A percentile compares a stretch with the other conserved stretches of the same genome.
phyloP scores from a whole-genome alignment of 768 basidiomycete genomes.

The Amylocystis lapponica region DNA sequence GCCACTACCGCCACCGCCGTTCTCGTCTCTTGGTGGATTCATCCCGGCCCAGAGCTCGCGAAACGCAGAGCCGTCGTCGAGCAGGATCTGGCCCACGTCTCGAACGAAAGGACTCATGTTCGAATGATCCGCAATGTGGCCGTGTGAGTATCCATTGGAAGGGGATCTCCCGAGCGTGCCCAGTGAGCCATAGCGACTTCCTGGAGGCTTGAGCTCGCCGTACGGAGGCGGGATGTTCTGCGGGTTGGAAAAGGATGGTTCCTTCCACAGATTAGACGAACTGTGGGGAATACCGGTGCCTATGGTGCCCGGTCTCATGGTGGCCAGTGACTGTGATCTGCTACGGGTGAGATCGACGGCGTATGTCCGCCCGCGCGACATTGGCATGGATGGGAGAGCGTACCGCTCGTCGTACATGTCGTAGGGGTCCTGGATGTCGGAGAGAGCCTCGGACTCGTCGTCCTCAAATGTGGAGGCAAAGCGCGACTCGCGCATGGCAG shows the following conservation, averaged over 20 bases:
- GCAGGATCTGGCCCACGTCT: slow-evolving; percentile 71
- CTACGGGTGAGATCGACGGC: slow-evolving; percentile 63
- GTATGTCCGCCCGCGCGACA: slow-evolving; percentile 51
- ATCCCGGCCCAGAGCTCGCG: slow-evolving; percentile 74
- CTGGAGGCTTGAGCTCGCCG: slow-evolving; percentile 59
- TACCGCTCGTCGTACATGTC: slow-evolving; percentile 43
- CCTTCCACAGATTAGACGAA: slow-evolving; percentile 45
- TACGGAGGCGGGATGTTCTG: slow-evolving; percentile 51
- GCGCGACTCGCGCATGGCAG: slow-evolving; percentile 58
- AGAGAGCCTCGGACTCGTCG: slow-evolving; percentile 63
- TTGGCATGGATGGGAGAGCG: slow-evolving; percentile 36
- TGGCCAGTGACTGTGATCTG: slow-evolving; percentile 71
- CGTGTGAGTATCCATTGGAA: slow-evolving; percentile 44
- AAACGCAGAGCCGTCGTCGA: slow-evolving; percentile 68
- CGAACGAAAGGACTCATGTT: slow-evolving; percentile 86
- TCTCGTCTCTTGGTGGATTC: slow-evolving; percentile 58
- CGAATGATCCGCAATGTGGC: slow-evolving; percentile 50
- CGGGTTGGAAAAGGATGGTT: slow-evolving; percentile 47
- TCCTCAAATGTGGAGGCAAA: slow-evolving; percentile 81
- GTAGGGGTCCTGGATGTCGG: slow-evolving; percentile 44
- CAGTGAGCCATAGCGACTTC: slow-evolving; percentile 54
- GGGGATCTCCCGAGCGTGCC: slow-evolving; percentile 52
- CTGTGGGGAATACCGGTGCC: slow-evolving; percentile 38
- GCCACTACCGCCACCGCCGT: slow-evolving; percentile 62
- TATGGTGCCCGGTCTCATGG: slow-evolving; percentile 48